Percentiles rank a stretch among this genome's conserved stretches.
phyloP scores from a whole-genome alignment of 192 early-diverging fungal species.

The Backusella psychrophila region DNA sequence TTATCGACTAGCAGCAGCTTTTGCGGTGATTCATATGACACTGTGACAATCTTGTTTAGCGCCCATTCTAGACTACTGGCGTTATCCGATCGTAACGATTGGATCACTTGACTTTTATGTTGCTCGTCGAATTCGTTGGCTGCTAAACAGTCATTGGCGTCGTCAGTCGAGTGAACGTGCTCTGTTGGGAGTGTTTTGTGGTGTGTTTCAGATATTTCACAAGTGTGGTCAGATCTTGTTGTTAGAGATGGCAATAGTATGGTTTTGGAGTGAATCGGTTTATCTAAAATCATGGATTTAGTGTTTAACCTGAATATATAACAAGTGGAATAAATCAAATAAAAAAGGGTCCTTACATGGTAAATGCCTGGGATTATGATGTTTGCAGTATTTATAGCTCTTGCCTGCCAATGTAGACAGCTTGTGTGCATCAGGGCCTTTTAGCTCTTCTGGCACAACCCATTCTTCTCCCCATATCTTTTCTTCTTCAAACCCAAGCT shows the following conservation, averaged over 20 bases:
- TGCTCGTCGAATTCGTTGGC: conserved; percentile 12
- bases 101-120: conserved; percentile 63
- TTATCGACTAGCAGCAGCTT: conserved; percentile 66
- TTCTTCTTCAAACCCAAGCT: conserved; percentile 29
- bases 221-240: conserved; percentile 5
- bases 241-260: neutral
- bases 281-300: neutral
- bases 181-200: conserved; percentile 15
- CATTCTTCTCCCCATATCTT: conserved; percentile 23
- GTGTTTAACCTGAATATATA: neutral
- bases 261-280: neutral
- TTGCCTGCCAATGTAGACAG: conserved; percentile 29
- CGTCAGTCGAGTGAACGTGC: conserved; percentile 16
- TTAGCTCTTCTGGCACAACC: conserved; percentile 17
- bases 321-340: neutral
- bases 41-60: conserved; percentile 66
- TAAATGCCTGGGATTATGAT: conserved; percentile 2
- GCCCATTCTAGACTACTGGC: conserved; percentile 85
- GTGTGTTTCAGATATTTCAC: conserved; percentile 25
- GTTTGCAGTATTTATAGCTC: conserved; percentile 23
- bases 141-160: neutral
- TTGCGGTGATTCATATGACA: conserved; percentile 58
- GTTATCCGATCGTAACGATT: conserved; percentile 66
- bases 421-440: conserved; percentile 33
- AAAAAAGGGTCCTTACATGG: neutral